Base-by-base conservation (phyloP, 208 protist species). In the Acanthamoeba culbertsoni region DNA sequence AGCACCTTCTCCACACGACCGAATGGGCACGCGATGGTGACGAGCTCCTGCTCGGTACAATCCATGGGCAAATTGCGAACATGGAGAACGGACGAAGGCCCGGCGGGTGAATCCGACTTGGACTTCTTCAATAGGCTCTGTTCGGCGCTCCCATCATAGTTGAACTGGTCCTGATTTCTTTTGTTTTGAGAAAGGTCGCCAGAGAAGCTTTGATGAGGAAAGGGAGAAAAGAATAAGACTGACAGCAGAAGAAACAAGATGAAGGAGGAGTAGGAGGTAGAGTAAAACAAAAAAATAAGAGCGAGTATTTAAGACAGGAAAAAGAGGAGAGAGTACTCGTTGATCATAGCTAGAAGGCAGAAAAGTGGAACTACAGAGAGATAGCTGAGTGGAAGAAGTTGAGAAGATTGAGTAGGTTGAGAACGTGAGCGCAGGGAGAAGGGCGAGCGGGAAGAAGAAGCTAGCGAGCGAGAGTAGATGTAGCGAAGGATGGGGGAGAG, bases 21-120 rank as follows among this genome's bases (percentile, higher is more conserved):
- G 62, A 95, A 95, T 10, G 94, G 94, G 43, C 33, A 53, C 5
- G 92, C 92, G 20, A 95, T 48, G 10, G 68, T 40, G 7, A 89
- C 48, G 18, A 95, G 46, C 59, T 95, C 94, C 46, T 94, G 55
- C 35, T 95, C 92, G 2, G 77, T 89, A 26, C 91, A 94, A 53
- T 95, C 94, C 0, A 63, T 57, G 33, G 94, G 91, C 31, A 95
- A 40, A 62, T 95, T 95, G 26, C 94, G 55, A 18, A 95, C 42
- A 93, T 95, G 94, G 4, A 95, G 46, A 0, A 95, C 94, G n/a
- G 71, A 91, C 0, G 94, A 95, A 28, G 92, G 82, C 12, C 42
- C 46, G 12, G 51, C 46, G 43, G 59, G 79, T 31, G 63, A 33
- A 2, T 46, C 37, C 31, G 93, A 94, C 45, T 93, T 95, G 42